Evolutionary conservation across 2,329 filamentous ascomycete species (phyloP).

Genomic region (Phialophora tarda): DNA sequence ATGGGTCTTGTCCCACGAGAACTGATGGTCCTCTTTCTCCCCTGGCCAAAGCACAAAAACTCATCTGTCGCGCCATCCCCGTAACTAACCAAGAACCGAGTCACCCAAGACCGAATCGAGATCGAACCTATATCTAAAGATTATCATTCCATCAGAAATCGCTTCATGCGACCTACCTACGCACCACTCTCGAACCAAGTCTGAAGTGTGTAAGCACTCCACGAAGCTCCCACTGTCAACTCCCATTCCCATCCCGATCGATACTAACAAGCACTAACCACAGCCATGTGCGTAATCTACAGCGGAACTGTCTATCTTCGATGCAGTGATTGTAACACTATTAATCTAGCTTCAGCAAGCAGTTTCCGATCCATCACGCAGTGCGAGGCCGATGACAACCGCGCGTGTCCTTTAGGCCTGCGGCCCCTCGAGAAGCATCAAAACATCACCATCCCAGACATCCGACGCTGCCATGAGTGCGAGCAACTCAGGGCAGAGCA

Average conservation of each 20-base stretch:
- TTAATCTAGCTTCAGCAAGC: not conserved
- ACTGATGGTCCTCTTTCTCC: not conserved
- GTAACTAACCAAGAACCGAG: not conserved
- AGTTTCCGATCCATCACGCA: not conserved
- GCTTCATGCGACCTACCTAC: not conserved
- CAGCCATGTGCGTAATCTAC: constrained; percentile 55
- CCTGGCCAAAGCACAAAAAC: not conserved
- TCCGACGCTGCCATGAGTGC: not conserved
- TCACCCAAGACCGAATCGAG: not conserved
- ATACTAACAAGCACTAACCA: not conserved
- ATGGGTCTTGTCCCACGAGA: not conserved
- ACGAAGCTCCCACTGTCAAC: not conserved
- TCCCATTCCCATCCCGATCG: not conserved
- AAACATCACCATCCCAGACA: not conserved
- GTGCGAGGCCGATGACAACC: not conserved
- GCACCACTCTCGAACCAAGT: not conserved
- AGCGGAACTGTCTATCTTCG: not conserved
- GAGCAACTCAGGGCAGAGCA: not conserved
- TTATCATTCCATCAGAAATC: not conserved
- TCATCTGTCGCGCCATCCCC: not conserved
- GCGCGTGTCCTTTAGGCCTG: not conserved
- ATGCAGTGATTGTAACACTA: constrained; percentile 1
- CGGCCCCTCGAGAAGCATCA: not conserved
- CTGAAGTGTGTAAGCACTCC: not conserved
- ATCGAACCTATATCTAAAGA: not conserved